Evolutionary conservation across 1,284 basidiomycete genomes (phyloP), one percentile per base, ranked within the genome.

Genomic region (Fomitopsis betulina): DNA sequence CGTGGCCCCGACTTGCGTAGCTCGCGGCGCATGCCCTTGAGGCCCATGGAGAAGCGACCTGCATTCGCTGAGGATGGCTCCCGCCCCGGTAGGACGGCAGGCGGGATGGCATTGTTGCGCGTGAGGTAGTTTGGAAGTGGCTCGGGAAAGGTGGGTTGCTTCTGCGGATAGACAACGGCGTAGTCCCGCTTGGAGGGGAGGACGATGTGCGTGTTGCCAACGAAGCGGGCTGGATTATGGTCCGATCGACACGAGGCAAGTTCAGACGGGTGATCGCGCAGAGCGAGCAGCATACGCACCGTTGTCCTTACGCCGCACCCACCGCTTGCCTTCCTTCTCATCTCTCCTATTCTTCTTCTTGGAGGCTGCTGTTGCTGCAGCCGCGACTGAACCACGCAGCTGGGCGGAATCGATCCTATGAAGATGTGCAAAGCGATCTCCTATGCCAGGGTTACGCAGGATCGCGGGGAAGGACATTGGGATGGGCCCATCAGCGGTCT

Each of bases 321-420:
- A 89, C 25, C 88, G 84, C 71, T 87, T 92, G 40, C 90, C 91
- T 62, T 89, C 86, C 58, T 83, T 85, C 50, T 85, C 84, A 53
- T 82, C 80, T 38, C 73, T 60, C 54, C 72, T 73, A 54, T 63
- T 74, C 68, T 77, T 74, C 68, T 77, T 83, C 69, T 73, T 73
- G 7, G 65, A 62, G 5, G 66, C 60, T 7, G 54, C 52, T 12
- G 67, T 62, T 42, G 64, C 38, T 35, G 61, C 37, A n/a, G 39
- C 12, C 32, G 32, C 12, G 35, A 51, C n/a, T 58, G 42, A 60
- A 60, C 47, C 59, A 62, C 50, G 54, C 58, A 57, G 56, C 62
- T 49, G 56, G 50, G 45, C 69, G 73, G 17, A 19, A 15, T 51
- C 33, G 19, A 15, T 35, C 49, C 49, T 35, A 9, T 37, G 49